These are phyloP conservation scores for Raphanus sativus DNA, from an alignment of 345 rosid genomes.

Conservation along the genomic window DNA sequence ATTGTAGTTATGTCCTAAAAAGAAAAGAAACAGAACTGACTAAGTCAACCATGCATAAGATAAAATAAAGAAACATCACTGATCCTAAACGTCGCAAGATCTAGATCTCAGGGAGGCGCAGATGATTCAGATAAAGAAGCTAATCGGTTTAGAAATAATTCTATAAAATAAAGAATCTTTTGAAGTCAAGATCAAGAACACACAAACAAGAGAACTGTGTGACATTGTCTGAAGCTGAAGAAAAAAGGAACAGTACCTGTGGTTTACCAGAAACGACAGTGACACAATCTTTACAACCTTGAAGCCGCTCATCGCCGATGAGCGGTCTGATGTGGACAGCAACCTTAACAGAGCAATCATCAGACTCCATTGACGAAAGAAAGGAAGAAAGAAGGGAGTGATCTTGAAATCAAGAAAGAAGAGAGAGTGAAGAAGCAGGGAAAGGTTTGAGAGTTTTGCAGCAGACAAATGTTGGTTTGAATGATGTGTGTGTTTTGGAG, in stretches of 20 bases:
- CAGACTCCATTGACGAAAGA: constrained; percentile 53
- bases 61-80: background rate
- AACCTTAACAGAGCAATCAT: constrained; percentile 94
- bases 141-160: background rate
- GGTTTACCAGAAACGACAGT: constrained; percentile 85
- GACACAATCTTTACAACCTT: constrained; percentile 97
- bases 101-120: constrained; percentile 32
- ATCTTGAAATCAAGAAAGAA: constrained; percentile 28
- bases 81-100: constrained; percentile 19
- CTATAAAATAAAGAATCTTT: background rate
- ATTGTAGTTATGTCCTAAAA: constrained; percentile 4
- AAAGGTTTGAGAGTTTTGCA: constrained; percentile 41
- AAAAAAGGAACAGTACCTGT: constrained; percentile 57
- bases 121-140: constrained; percentile 9
- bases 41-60: constrained; percentile 33
- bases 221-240: constrained; percentile 28
- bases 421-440: constrained; percentile 22
- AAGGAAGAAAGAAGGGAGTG: background rate
- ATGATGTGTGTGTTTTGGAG: constrained; percentile 29
- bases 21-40: constrained; percentile 5
- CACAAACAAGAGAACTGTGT: background rate
- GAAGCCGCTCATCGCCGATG: constrained; percentile 83
- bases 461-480: constrained; percentile 38
- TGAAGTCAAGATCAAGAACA: constrained; percentile 2
- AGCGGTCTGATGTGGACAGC: constrained; percentile 95